Evolutionary conservation across 768 basidiomycete species (phyloP).

Genomic region (Ephemerocybe angulata): DNA sequence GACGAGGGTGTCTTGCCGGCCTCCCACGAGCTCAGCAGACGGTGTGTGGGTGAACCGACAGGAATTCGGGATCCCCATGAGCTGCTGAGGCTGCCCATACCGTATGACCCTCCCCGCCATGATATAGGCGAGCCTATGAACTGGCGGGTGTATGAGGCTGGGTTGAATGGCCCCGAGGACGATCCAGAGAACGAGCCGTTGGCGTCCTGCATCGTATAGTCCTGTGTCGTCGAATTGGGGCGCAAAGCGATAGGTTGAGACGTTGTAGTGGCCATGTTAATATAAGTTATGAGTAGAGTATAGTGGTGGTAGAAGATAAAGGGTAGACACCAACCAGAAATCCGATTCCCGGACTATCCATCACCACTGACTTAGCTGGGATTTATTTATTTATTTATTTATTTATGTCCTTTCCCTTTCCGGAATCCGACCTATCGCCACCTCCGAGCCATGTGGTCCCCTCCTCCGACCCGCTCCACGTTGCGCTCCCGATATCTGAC

Average conservation of each 20-base stretch:
- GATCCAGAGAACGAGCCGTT: constrained; percentile 48
- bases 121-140: constrained; percentile 73
- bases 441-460: neutral
- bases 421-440: neutral
- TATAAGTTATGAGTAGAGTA: constrained; percentile 11
- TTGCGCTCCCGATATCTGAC: no score
- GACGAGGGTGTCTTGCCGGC: constrained; percentile 43
- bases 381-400: constrained; percentile 11
- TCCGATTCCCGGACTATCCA: neutral
- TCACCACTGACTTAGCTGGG: no score
- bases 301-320: neutral
- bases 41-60: constrained; percentile 10
- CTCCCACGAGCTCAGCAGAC: constrained; percentile 21
- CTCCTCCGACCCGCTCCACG: constrained; percentile 5
- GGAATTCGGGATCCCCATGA: constrained; percentile 47
- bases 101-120: constrained; percentile 65
- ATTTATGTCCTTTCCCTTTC: neutral
- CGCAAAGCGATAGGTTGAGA: constrained; percentile 50
- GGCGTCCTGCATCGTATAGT: constrained; percentile 38
- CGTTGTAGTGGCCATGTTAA: constrained; percentile 21
- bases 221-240: constrained; percentile 20
- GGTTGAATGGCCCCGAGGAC: constrained; percentile 51
- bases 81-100: constrained; percentile 47
- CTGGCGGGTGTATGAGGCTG: constrained; percentile 62
- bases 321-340: neutral